Percentiles rank a stretch among this genome's conserved stretches.
Conservation (phyloP, 129 eudicot genomes). For the Flaveria trinervia region DNA sequence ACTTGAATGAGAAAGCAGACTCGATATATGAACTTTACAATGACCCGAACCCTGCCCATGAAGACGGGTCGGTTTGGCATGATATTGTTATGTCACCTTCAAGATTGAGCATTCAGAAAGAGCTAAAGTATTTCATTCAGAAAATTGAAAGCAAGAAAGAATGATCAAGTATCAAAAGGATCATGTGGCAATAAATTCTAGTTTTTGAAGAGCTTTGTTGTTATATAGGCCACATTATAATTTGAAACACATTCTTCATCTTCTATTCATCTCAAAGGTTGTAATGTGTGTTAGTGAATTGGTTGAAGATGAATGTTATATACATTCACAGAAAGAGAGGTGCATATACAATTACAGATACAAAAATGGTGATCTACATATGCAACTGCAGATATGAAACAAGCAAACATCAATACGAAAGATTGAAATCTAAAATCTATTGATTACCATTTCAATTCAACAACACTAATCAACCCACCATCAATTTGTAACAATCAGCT, state of each 20-base stretch:
- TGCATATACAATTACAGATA: no score
- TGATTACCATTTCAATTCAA: background rate
- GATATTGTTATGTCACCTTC: slow-evolving; percentile 93
- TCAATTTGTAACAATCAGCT: background rate
- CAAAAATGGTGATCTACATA: no score
- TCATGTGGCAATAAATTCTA: slow-evolving; percentile 4
- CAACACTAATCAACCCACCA: background rate
- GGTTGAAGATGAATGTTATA: no score
- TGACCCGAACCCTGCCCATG: slow-evolving; percentile 53
- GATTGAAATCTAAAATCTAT: background rate
- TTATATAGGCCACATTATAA: no score
- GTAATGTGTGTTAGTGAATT: no score
- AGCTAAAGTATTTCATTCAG: slow-evolving; percentile 77
- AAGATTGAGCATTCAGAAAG: slow-evolving; percentile 76
- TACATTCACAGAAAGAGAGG: no score
- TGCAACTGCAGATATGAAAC: no score
- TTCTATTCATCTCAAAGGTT: no score
- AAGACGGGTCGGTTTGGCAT: slow-evolving; percentile 80
- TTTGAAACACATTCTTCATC: no score
- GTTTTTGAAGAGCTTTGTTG: background rate
- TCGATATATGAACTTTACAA: slow-evolving; percentile 71
- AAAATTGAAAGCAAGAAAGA: slow-evolving; percentile 53
- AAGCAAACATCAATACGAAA: no score
- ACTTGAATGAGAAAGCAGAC: slow-evolving; percentile 70
- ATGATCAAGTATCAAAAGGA: slow-evolving; percentile 1